Conservation (phyloP, 192 early-diverging fungal genomes). For the Piromyces sp. region DNA sequence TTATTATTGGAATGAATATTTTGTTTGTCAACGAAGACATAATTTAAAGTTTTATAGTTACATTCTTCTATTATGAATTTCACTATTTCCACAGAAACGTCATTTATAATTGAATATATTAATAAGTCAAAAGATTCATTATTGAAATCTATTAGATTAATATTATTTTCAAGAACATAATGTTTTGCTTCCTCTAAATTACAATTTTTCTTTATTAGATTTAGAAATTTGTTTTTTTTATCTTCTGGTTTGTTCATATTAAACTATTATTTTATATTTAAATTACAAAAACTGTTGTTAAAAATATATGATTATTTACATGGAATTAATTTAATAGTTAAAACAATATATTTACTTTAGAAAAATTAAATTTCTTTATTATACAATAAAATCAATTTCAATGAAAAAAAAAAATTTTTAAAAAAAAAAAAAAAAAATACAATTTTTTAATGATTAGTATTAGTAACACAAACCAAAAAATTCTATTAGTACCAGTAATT, state of each 20-base stretch:
- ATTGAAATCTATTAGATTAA: neutral
- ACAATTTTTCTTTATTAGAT: neutral
- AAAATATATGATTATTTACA: too few relatives aligned
- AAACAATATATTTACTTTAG: too few relatives aligned
- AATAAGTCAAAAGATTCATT: neutral
- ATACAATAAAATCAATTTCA: too few relatives aligned
- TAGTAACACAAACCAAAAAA: too few relatives aligned
- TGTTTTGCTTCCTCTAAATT: neutral
- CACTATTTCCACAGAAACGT: neutral
- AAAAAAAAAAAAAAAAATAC: too few relatives aligned
- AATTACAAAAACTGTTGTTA: too few relatives aligned
- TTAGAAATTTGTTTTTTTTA: neutral
- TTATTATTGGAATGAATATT: neutral
- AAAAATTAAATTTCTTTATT: too few relatives aligned
- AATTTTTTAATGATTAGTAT: too few relatives aligned
- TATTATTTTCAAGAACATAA: neutral
- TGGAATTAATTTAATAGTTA: too few relatives aligned
- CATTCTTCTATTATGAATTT: neutral
- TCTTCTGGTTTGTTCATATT: neutral
- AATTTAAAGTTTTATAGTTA: neutral
- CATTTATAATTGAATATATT: neutral
- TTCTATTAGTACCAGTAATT: too few relatives aligned
- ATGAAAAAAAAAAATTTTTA: too few relatives aligned
- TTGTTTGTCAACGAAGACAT: neutral
- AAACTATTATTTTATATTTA: too few relatives aligned